A percentile compares a stretch with the other conserved stretches of the same genome.
Conservation (phyloP, 164 flowering plant species). For the Vitis amurensis region DNA sequence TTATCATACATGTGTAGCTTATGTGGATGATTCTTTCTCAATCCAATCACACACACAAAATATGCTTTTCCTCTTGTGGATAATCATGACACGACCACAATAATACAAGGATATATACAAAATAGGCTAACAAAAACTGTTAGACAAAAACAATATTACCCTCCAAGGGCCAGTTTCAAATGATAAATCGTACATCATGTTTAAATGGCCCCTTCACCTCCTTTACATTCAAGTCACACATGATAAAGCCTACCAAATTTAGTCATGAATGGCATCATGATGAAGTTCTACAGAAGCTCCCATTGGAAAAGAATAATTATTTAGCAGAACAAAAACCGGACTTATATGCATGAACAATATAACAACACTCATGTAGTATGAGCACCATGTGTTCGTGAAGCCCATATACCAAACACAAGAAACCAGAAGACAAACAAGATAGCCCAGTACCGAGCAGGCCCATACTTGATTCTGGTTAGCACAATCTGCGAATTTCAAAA, state of each 20-base stretch:
- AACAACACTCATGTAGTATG: slow-evolving; percentile 43
- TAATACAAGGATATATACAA: background rate
- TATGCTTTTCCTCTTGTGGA: too few relatives aligned
- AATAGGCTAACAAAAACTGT: background rate
- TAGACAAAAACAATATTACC: background rate
- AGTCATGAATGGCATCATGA: background rate
- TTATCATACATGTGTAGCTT: too few relatives aligned
- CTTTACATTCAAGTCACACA: background rate
- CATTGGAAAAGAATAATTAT: background rate
- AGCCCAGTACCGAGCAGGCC: slow-evolving; percentile 98
- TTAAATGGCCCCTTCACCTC: background rate
- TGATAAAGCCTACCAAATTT: background rate
- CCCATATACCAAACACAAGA: slow-evolving; percentile 98
- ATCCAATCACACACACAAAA: too few relatives aligned
- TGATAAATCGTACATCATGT: background rate
- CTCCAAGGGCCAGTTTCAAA: background rate
- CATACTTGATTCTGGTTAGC: slow-evolving; percentile 90
- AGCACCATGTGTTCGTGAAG: slow-evolving; percentile 75
- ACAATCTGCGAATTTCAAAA: slow-evolving; percentile 65
- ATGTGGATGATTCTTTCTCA: too few relatives aligned
- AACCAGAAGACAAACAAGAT: slow-evolving; percentile 97
- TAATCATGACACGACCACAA: background rate
- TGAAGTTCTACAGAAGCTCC: background rate
- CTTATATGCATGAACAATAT: slow-evolving; percentile 13
- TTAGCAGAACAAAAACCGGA: background rate